These are phyloP conservation scores for Saturnispora gosingensis DNA, from an alignment of 805 yeast genomes.

Conservation along the genomic window DNA sequence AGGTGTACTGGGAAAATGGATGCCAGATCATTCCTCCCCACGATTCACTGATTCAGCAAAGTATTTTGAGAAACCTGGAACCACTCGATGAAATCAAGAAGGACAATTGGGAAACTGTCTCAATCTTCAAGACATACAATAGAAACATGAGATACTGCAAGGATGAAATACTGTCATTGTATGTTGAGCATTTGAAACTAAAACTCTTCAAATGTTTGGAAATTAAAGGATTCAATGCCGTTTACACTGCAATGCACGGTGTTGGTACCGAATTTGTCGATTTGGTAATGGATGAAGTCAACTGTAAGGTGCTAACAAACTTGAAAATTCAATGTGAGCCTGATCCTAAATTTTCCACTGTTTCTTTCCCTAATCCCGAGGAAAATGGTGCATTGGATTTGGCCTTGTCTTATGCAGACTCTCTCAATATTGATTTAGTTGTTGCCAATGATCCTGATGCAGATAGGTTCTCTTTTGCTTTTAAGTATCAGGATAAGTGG, in stretches of 20 bases:
- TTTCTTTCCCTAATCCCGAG: constrained; percentile 89
- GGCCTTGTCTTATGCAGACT: constrained; percentile 57
- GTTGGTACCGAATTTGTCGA: constrained; percentile 65
- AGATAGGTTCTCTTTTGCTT: constrained; percentile 81
- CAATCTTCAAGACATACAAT: constrained; percentile 17
- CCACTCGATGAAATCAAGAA: constrained; percentile 51
- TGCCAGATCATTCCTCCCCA: constrained; percentile 95
- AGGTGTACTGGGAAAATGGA: constrained; percentile 88
- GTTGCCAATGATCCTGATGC: constrained; percentile 97
- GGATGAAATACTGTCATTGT: constrained; percentile 33
- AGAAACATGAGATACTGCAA: constrained; percentile 31
- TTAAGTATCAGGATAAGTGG: constrained; percentile 49
- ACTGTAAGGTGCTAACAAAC: neutral
- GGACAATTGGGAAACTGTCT: constrained; percentile 26
- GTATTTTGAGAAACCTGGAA: constrained; percentile 49
- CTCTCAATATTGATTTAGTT: constrained; percentile 39
- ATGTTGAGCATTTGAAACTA: constrained; percentile 28
- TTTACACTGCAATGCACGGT: constrained; percentile 95
- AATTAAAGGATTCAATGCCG: constrained; percentile 37
- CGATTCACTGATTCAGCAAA: constrained; percentile 60
- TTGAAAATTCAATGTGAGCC: constrained; percentile 58
- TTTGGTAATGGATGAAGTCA: constrained; percentile 25
- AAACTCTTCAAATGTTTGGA: constrained; percentile 26
- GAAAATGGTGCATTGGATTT: constrained; percentile 82
- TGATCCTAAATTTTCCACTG: constrained; percentile 82